Evolutionary conservation across 257 asterid species (phyloP), one percentile per base, ranked within the genome.

Genomic region (Asclepias syriaca): DNA sequence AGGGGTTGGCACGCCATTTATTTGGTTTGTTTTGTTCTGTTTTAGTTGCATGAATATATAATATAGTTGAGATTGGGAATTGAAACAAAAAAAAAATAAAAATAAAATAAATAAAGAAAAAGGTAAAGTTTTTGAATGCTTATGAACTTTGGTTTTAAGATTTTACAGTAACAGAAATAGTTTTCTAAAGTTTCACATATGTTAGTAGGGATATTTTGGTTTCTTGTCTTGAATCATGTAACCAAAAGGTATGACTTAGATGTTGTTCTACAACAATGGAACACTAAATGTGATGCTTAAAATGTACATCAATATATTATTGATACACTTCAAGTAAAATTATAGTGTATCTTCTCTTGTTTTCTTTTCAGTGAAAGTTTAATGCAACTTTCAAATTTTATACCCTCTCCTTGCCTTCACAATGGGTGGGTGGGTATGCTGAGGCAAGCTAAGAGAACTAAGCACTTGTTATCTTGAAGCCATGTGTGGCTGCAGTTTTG

Each of bases 1-100:
- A 92, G 92, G 99, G 98, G 39, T 80, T 95, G 87, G 97, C 98
- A 3, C 83, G 78, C 37, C 95, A 84, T 83, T 84, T 88, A 74
- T 93, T 93, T 81, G 96, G 96, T 90, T 79, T 14, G 67, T 15
- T 72, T 46, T 46, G 69, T 72, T 66, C 29, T 63, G 37, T 43
- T 71, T 70, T 57, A 60, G 43, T 61, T 71, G 37, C 74, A 43
- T 70, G 34, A 50, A 79, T 67, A 12, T 73, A 57, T 48, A 16
- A 63, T 65, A 12, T 34, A 24, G 16, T 10, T 43, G 57, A 45
- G 59, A 5, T 72, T 5, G 9, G 18, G 53, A 74, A 65, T 18
- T 8, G 66, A 15, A 21, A 5, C 7, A 4, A 5, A 40, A 5
- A 39, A n/a, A 24, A 24, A 24, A 24, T 24, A 24, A 24, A 24